Evolutionary conservation across 2,329 filamentous ascomycete species (phyloP).

Genomic region (Apiospora hydei): DNA sequence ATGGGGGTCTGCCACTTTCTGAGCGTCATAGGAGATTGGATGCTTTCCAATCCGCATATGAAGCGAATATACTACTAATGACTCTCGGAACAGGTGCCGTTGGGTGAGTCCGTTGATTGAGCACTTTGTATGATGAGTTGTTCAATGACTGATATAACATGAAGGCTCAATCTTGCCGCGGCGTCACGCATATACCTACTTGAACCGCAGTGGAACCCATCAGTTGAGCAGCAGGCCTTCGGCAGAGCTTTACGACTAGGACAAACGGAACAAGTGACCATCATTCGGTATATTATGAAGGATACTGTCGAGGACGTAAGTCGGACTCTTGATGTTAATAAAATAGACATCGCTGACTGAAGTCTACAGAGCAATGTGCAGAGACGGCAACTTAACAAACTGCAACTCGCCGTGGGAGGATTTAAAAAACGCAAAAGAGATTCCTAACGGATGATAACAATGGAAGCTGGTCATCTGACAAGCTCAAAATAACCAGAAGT

Average conservation of each 20-base stretch:
- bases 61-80: not conserved
- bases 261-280: constrained; percentile 22
- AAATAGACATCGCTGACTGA: not conserved
- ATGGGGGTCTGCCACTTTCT: not conserved
- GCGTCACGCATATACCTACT: constrained; percentile 23
- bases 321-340: not conserved
- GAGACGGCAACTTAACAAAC: not conserved
- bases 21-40: not conserved
- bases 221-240: constrained; percentile 24
- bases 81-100: constrained; percentile 26
- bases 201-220: constrained; percentile 28
- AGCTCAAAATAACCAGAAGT: too few relatives aligned
- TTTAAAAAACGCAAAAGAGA: not conserved
- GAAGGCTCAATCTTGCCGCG: constrained; percentile 22
- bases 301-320: constrained; percentile 26
- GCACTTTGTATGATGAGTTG: not conserved
- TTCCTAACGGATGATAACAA: not conserved
- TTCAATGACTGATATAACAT: not conserved
- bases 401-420: not conserved
- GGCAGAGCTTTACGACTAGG: constrained; percentile 22
- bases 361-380: not conserved
- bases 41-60: not conserved
- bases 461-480: not conserved
- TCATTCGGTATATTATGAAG: constrained; percentile 23
- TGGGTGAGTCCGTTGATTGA: not conserved